These are phyloP conservation scores for Cryptosporidium felis DNA, from an alignment of 169 alveolate genomes.

Conservation along the genomic window DNA sequence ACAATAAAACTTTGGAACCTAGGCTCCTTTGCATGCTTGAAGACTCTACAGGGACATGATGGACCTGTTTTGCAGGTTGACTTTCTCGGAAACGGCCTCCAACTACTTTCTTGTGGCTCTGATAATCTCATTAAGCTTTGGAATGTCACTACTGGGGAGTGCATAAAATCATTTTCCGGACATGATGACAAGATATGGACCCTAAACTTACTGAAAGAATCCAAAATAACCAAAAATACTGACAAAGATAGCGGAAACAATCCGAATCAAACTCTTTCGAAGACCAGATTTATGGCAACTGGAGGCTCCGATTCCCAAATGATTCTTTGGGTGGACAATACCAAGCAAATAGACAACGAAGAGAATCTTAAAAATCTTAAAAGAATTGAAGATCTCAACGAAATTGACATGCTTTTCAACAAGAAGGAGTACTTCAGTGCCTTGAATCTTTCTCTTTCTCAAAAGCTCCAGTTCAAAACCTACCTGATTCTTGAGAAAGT, in stretches of 20 bases:
- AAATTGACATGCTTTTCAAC: constrained; percentile 37
- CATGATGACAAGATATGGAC: constrained; percentile 85
- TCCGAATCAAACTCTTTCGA: too few relatives aligned
- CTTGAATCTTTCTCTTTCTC: constrained; percentile 29
- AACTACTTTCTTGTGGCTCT: constrained; percentile 80
- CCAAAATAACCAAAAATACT: not conserved
- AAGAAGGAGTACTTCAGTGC: constrained; percentile 29
- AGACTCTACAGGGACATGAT: constrained; percentile 87
- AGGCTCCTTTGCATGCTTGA: constrained; percentile 80
- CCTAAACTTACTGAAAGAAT: constrained; percentile 7
- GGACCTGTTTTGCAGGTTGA: constrained; percentile 83
- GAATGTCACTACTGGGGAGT: constrained; percentile 85
- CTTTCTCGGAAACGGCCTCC: constrained; percentile 84
- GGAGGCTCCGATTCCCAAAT: constrained; percentile 71
- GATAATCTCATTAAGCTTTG: constrained; percentile 87
- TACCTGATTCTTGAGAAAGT: constrained; percentile 47
- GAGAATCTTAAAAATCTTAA: not conserved
- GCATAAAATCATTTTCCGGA: constrained; percentile 80
- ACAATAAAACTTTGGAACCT: constrained; percentile 88
- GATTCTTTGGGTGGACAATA: constrained; percentile 59
- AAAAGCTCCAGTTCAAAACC: constrained; percentile 39
- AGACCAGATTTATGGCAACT: constrained; percentile 54
- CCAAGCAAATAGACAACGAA: constrained; percentile 21
- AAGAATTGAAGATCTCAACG: constrained; percentile 24
- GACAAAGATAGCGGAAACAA: not conserved